Percentiles rank a stretch among this genome's conserved stretches.
Conservation (phyloP, 164 flowering plant genomes). For the Echeveria elegans region DNA sequence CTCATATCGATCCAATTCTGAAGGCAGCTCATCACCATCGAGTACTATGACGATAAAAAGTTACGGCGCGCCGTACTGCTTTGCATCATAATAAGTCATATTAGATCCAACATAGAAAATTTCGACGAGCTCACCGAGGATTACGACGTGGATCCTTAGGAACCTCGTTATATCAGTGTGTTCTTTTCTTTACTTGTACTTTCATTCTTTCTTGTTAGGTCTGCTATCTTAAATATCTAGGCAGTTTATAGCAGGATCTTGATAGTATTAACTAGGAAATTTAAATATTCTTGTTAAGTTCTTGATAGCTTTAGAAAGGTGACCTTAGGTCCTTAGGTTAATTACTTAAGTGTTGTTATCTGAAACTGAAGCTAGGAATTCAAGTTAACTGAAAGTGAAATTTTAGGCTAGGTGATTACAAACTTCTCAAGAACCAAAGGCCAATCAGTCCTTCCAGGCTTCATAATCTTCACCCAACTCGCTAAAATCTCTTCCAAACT, state of each 20-base stretch:
- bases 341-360: background rate
- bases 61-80: background rate
- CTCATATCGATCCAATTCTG: background rate
- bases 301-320: too few relatives aligned
- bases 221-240: too few relatives aligned
- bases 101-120: background rate
- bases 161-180: background rate
- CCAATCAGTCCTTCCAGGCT: slow-evolving; percentile 86
- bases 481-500: slow-evolving; percentile 39
- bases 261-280: too few relatives aligned
- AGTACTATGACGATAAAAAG: background rate
- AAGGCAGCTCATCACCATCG: background rate
- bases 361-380: background rate
- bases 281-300: too few relatives aligned
- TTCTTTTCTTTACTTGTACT: too few relatives aligned
- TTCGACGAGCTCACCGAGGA: too few relatives aligned
- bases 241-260: too few relatives aligned
- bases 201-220: too few relatives aligned
- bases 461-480: slow-evolving; percentile 73
- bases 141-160: background rate
- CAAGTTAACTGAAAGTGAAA: slow-evolving; percentile 45
- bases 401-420: slow-evolving; percentile 49
- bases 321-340: too few relatives aligned
- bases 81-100: background rate
- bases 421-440: slow-evolving; percentile 63